A percentile compares a stretch with the other conserved stretches of the same genome.
These are phyloP conservation scores for Talaromyces wortmannii DNA, from an alignment of 495 filamentous ascomycete species.

Conservation along the genomic window DNA sequence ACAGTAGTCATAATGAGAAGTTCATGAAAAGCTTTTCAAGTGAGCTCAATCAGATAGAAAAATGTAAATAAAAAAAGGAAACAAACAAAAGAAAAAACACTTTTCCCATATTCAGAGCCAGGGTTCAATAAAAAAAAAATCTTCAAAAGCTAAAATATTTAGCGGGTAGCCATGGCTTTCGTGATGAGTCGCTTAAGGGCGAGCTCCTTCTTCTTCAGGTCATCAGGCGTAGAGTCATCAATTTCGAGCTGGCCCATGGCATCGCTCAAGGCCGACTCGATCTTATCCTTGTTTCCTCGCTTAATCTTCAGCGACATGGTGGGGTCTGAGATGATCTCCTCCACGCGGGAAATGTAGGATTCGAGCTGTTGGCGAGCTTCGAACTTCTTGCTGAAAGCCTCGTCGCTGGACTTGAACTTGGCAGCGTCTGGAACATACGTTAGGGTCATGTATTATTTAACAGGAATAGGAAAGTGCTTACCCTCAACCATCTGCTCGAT, in stretches of 20 bases:
- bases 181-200: conserved; percentile 96
- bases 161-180: conserved; percentile 90
- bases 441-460: conserved; percentile 4
- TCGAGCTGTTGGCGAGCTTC: conserved; percentile 98
- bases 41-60: not conserved
- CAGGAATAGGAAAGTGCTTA: conserved; percentile 30
- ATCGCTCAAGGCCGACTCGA: conserved; percentile 84
- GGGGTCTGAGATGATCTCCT: conserved; percentile 97
- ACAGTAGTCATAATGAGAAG: not conserved
- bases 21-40: not conserved
- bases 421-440: conserved; percentile 61
- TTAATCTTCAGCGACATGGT: conserved; percentile 95
- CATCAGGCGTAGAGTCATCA: conserved; percentile 82
- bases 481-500: conserved; percentile 96
- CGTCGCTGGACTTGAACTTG: conserved; percentile 97
- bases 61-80: not conserved
- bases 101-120: not conserved
- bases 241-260: conserved; percentile 84
- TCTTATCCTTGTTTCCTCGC: conserved; percentile 98
- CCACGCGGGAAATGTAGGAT: conserved; percentile 97
- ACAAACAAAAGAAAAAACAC: not conserved
- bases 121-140: not conserved
- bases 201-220: conserved; percentile 99
- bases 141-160: conserved; percentile 26
- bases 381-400: conserved; percentile 98